phyloP scores from a whole-genome alignment of 495 filamentous ascomycete species.

The Tuber calosporum region DNA sequence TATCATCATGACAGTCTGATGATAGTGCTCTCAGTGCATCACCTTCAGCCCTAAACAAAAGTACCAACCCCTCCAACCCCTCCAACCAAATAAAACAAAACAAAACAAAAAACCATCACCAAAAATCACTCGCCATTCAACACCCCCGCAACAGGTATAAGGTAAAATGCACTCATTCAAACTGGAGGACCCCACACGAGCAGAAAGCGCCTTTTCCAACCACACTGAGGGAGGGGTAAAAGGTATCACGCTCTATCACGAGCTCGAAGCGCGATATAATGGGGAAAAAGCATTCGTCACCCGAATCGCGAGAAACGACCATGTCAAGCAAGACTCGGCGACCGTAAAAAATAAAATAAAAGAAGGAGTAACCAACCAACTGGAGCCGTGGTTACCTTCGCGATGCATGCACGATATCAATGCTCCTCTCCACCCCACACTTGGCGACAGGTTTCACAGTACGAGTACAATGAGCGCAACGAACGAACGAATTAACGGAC shows the following conservation, averaged over 20 bases:
- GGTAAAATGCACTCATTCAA: background rate
- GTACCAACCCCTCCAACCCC: no score
- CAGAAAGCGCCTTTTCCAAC: no score
- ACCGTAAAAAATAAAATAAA: no score
- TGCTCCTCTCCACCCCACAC: background rate
- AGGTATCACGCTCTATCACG: no score
- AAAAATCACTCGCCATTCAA: background rate
- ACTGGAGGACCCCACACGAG: no score
- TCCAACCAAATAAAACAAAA: background rate
- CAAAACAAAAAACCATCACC: background rate
- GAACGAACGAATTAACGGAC: no score
- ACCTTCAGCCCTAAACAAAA: background rate
- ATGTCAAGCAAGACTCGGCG: background rate
- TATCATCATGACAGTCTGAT: no score
- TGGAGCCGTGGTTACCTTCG: background rate
- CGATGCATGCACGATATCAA: slow-evolving; percentile 1
- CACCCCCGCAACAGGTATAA: background rate
- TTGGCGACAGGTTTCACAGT: background rate
- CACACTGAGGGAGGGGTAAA: no score
- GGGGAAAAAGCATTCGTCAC: background rate
- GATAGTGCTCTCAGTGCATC: no score
- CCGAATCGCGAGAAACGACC: background rate
- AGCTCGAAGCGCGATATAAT: background rate
- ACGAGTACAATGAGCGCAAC: no score
- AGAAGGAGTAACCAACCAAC: no score